These are phyloP conservation scores for Phyllosticta citrichinensis DNA, from an alignment of 2,329 filamentous ascomycete species.

Conservation along the genomic window DNA sequence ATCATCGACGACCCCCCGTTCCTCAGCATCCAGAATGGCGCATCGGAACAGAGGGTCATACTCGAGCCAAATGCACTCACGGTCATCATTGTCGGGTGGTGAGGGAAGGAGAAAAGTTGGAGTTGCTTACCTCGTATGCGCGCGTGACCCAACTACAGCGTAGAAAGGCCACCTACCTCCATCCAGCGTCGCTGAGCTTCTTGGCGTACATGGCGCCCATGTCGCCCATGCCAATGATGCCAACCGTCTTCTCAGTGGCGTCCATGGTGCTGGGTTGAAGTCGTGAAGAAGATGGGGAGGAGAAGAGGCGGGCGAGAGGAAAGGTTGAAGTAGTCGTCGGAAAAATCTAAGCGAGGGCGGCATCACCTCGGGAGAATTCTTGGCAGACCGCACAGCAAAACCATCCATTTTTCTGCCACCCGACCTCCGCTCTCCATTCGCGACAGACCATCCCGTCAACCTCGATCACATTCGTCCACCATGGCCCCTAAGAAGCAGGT, in stretches of 20 bases:
- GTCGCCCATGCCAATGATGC: constrained; percentile 97
- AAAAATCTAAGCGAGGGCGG: constrained; percentile 8
- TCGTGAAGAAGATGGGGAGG: constrained; percentile 3
- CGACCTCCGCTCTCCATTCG: not conserved
- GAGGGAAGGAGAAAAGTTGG: constrained; percentile 7
- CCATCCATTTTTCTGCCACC: not conserved
- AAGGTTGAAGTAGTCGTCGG: not conserved
- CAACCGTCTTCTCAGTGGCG: constrained; percentile 51
- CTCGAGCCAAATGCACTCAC: constrained; percentile 99
- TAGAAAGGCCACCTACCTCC: constrained; percentile 62
- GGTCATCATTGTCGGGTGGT: constrained; percentile 68
- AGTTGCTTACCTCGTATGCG: constrained; percentile 25
- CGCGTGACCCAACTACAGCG: constrained; percentile 14
- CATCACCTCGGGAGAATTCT: constrained; percentile 6
- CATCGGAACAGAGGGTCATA: constrained; percentile 58
- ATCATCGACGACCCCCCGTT: constrained; percentile 75
- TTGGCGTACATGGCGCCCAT: constrained; percentile 99
- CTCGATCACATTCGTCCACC: constrained; percentile 34
- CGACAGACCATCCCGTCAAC: constrained; percentile 27
- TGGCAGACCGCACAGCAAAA: constrained; percentile 10
- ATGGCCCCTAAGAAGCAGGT: constrained; percentile 87
- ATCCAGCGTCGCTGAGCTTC: constrained; percentile 79
- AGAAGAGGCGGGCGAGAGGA: not conserved
- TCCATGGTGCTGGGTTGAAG: constrained; percentile 4
- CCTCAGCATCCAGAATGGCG: constrained; percentile 65